Evolutionary conservation across 257 asterid genomes (phyloP).

Genomic region (Nicotiana benthamiana): DNA sequence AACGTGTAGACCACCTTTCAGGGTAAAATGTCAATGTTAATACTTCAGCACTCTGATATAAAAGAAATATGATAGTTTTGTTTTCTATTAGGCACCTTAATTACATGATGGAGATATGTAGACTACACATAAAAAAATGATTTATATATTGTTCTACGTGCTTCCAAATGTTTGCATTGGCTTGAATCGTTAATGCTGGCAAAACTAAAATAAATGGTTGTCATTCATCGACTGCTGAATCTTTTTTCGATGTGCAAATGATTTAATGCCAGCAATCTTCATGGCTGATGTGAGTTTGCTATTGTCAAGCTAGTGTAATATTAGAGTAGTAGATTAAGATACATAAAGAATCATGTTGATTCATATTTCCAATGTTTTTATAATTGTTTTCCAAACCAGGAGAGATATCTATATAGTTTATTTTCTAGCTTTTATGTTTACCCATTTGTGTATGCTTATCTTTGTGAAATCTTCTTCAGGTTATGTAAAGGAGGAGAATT

Average conservation of each 20-base stretch:
- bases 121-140: neutral
- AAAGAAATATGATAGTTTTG: neutral
- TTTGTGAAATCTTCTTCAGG: constrained; percentile 28
- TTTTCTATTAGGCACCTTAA: neutral
- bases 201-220: no score
- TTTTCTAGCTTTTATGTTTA: neutral
- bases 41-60: neutral
- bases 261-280: no score
- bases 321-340: no score
- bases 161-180: neutral
- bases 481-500: constrained; percentile 86
- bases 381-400: neutral
- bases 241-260: no score
- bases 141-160: neutral
- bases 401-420: neutral
- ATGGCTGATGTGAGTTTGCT: no score
- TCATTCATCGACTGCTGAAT: no score
- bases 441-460: neutral
- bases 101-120: neutral
- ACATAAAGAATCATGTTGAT: no score
- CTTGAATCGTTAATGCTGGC: no score
- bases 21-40: neutral
- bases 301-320: no score
- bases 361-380: neutral
- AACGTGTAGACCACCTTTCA: neutral